Evolutionary conservation across 345 rosid genomes (phyloP).

Genomic region (Hibiscus syriacus): DNA sequence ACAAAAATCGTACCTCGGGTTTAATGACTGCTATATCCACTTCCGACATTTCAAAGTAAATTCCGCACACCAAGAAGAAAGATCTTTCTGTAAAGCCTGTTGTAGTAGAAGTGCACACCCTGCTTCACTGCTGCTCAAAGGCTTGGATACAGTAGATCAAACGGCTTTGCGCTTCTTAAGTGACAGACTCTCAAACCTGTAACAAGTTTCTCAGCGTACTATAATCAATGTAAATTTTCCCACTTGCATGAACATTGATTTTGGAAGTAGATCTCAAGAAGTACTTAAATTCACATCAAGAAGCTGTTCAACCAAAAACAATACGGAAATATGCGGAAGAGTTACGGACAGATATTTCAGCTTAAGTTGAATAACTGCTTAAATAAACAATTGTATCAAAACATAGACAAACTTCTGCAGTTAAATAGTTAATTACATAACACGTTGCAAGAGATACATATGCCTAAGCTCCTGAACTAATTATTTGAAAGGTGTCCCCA

Average conservation of each 20-base stretch:
- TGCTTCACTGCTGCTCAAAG: conserved; percentile 15
- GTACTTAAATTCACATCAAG: conserved; percentile 19
- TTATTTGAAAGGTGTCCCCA: background rate
- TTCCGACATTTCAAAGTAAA: conserved; percentile 52
- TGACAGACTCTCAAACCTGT: conserved; percentile 11
- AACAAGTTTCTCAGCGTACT: conserved; percentile 12
- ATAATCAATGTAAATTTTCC: conserved; percentile 3
- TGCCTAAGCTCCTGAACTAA: background rate
- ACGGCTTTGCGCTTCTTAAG: conserved; percentile 17
- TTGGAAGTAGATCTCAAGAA: conserved; percentile 15
- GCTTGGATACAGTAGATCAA: conserved; percentile 4
- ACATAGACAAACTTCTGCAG: background rate
- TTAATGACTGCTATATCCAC: conserved; percentile 55
- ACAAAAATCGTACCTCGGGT: conserved; percentile 50
- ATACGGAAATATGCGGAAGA: background rate
- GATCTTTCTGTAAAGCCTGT: conserved; percentile 13
- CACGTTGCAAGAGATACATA: background rate
- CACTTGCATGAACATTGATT: conserved; percentile 24
- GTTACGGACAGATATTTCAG: background rate
- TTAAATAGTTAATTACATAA: background rate
- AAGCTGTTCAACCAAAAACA: conserved; percentile 16
- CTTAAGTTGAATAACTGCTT: background rate
- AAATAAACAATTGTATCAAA: background rate
- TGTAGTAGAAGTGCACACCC: conserved; percentile 4
- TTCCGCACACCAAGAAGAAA: conserved; percentile 15